phyloP scores from a whole-genome alignment of 345 rosid genomes.

The Brassica juncea region DNA sequence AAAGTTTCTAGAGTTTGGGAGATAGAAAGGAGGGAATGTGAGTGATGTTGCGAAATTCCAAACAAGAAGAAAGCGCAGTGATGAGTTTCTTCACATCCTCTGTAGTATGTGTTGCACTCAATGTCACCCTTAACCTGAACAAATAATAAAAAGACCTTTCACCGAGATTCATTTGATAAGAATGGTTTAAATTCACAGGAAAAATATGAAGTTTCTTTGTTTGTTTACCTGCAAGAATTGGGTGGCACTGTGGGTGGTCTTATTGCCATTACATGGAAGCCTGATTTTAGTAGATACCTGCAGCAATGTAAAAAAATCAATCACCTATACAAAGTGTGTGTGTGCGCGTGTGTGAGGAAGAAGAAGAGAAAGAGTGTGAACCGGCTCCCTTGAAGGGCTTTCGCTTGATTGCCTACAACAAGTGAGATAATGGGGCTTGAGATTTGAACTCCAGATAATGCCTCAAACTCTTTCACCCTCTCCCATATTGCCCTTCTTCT shows the following conservation, averaged over 20 bases:
- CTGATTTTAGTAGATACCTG: constrained; percentile 73
- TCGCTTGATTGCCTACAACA: constrained; percentile 82
- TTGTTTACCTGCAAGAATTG: constrained; percentile 82
- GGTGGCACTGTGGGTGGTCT: constrained; percentile 98
- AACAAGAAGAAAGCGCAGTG: constrained; percentile 56
- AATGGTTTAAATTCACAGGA: not conserved
- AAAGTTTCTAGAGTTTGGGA: constrained; percentile 42
- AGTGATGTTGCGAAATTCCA: constrained; percentile 48
- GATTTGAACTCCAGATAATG: constrained; percentile 70
- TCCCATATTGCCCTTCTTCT: constrained; percentile 87
- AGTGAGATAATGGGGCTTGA: constrained; percentile 84
- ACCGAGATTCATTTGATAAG: not conserved
- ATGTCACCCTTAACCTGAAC: constrained; percentile 74
- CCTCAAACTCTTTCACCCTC: constrained; percentile 66
- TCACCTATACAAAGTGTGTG: constrained; percentile 6
- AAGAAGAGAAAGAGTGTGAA: constrained; percentile 33
- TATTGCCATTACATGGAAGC: constrained; percentile 93
- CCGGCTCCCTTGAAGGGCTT: constrained; percentile 86
- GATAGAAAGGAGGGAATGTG: constrained; percentile 37
- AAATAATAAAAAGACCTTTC: not conserved
- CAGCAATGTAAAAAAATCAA: constrained; percentile 14
- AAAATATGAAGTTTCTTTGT: not conserved
- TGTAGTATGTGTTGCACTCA: constrained; percentile 67
- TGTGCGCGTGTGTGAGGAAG: not conserved
- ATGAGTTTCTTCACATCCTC: constrained; percentile 81